Percentiles rank a stretch among this genome's conserved stretches.
phyloP scores from a whole-genome alignment of 495 filamentous ascomycete species.

The Pyrenopolyporus hunteri region DNA sequence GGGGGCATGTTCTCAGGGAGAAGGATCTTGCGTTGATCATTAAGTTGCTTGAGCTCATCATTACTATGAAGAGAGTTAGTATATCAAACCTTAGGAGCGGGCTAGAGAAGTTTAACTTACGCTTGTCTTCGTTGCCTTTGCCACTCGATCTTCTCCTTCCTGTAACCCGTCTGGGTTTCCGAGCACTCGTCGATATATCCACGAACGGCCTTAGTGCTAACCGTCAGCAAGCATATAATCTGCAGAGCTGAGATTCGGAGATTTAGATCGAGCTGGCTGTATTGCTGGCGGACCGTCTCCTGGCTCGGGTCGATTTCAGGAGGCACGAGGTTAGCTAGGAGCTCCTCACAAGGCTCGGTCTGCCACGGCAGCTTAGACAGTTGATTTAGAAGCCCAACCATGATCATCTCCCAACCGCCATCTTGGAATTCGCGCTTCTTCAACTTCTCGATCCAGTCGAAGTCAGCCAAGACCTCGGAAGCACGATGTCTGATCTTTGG shows the following conservation, averaged over 20 bases:
- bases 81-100: slow-evolving; percentile 6
- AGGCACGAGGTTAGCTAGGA: slow-evolving; percentile 80
- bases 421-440: slow-evolving; percentile 84
- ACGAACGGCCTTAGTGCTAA: slow-evolving; percentile 82
- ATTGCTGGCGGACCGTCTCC: slow-evolving; percentile 73
- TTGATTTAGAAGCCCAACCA: slow-evolving; percentile 85
- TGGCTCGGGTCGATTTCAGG: slow-evolving; percentile 71
- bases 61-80: slow-evolving; percentile 57
- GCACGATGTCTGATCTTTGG: slow-evolving; percentile 68
- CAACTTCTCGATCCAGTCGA: slow-evolving; percentile 84
- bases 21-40: slow-evolving; percentile 87
- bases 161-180: slow-evolving; percentile 87
- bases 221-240: slow-evolving; percentile 84
- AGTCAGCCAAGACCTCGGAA: slow-evolving; percentile 73
- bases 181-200: slow-evolving; percentile 89
- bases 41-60: slow-evolving; percentile 79
- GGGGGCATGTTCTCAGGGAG: slow-evolving; percentile 79
- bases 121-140: slow-evolving; percentile 80
- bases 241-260: slow-evolving; percentile 79
- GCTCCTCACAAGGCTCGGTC: slow-evolving; percentile 74
- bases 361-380: slow-evolving; percentile 76
- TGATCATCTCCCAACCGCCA: slow-evolving; percentile 89
- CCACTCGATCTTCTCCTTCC: slow-evolving; percentile 94
- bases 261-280: slow-evolving; percentile 79
- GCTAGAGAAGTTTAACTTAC: slow-evolving; percentile 62